Conservation (phyloP, 176 grass and related monocot species). For the Rhipidocladum racemiflorum region DNA sequence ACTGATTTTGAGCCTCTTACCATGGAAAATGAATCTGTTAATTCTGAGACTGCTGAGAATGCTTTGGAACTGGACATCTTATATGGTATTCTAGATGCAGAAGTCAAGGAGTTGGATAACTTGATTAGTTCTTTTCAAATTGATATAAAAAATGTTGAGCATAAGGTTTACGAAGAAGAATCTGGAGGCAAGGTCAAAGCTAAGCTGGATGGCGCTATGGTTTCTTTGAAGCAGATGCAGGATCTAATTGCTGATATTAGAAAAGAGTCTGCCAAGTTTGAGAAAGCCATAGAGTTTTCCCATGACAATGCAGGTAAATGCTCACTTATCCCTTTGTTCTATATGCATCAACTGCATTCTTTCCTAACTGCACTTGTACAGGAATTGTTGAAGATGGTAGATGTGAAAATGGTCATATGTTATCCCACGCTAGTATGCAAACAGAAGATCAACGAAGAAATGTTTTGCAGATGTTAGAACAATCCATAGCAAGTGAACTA, state of each 20-base stretch:
- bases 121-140: slow-evolving; percentile 56
- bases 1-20: slow-evolving; percentile 52
- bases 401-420: slow-evolving; percentile 37
- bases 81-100: slow-evolving; percentile 60
- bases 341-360: background rate
- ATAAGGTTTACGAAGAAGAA: slow-evolving; percentile 43
- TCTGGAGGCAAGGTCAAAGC: slow-evolving; percentile 42
- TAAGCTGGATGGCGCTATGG: slow-evolving; percentile 51
- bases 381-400: slow-evolving; percentile 43
- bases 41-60: slow-evolving; percentile 46
- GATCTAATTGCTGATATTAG: slow-evolving; percentile 69
- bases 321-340: background rate
- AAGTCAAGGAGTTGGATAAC: slow-evolving; percentile 72
- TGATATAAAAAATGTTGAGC: slow-evolving; percentile 57
- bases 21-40: slow-evolving; percentile 44
- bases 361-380: slow-evolving; percentile 46
- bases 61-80: slow-evolving; percentile 68
- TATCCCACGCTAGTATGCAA: slow-evolving; percentile 42
- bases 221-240: slow-evolving; percentile 64
- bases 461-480: slow-evolving; percentile 76
- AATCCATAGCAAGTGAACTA: slow-evolving; percentile 83
- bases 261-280: slow-evolving; percentile 62
- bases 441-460: slow-evolving; percentile 63
- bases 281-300: slow-evolving; percentile 48
- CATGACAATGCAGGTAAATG: slow-evolving; percentile 52